Percentiles rank a stretch among this genome's conserved stretches.
These are phyloP conservation scores for Paramecium sonneborni DNA, from an alignment of 73 alveolate genomes.

Conservation along the genomic window DNA sequence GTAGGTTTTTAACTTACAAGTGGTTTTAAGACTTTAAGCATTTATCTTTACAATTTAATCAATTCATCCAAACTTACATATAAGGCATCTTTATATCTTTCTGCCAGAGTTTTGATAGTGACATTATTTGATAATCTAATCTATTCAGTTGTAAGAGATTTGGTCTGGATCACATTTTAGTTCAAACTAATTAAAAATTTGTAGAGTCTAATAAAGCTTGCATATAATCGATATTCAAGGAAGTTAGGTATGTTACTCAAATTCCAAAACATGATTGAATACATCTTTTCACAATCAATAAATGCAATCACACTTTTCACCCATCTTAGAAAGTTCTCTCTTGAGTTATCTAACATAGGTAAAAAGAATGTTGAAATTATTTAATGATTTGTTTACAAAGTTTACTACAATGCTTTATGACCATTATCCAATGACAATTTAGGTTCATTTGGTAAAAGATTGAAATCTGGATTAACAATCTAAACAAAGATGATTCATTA, in stretches of 20 bases:
- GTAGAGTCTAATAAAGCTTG: background rate
- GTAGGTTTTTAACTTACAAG: conserved; percentile 7
- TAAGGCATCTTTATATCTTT: background rate
- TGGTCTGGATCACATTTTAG: background rate
- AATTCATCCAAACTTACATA: background rate
- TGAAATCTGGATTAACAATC: conserved; percentile 38
- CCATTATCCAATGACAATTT: background rate
- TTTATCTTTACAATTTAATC: background rate
- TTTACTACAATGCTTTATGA: background rate
- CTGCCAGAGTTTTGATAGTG: background rate
- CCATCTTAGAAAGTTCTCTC: conserved; percentile 30
- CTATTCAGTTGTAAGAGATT: background rate
- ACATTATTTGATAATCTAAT: background rate
- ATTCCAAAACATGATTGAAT: conserved; percentile 15
- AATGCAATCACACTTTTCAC: background rate
- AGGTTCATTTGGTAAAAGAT: background rate
- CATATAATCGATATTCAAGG: background rate
- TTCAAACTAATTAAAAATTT: background rate
- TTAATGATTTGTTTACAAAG: background rate
- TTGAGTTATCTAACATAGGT: background rate
- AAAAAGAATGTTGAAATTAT: background rate
- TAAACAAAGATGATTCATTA: background rate
- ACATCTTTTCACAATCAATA: conserved; percentile 4
- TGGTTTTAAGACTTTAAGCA: conserved; percentile 25
- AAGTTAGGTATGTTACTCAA: background rate